Percentiles rank a stretch among this genome's conserved stretches.
These are phyloP conservation scores for Chaetomium strumarium DNA, from an alignment of 2,329 filamentous ascomycete genomes.

Conservation along the genomic window DNA sequence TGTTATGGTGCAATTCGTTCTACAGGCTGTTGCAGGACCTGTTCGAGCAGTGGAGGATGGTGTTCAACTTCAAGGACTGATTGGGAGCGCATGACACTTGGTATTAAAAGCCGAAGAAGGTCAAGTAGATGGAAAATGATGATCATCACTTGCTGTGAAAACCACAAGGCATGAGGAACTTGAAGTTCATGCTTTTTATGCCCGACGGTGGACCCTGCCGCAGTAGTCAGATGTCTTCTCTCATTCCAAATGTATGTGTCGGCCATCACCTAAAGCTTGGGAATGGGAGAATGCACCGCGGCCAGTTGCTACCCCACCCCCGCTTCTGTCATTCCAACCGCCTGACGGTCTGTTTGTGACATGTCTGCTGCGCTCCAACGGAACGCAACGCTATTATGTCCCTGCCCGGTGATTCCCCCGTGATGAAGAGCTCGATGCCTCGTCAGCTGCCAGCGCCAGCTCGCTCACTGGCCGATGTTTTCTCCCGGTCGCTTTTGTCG, in stretches of 20 bases:
- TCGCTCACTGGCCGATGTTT: slow-evolving; percentile 34
- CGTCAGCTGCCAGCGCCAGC: slow-evolving; percentile 9
- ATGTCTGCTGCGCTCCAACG: too few species aligned
- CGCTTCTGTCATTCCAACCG: not conserved
- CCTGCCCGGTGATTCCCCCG: not conserved
- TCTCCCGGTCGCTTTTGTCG: slow-evolving; percentile 38
- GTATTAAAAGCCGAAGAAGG: too few species aligned
- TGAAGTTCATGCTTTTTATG: too few species aligned
- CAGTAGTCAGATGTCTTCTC: too few species aligned
- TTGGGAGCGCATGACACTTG: too few species aligned
- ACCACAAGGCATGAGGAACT: too few species aligned
- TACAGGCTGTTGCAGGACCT: not conserved
- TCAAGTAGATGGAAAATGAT: too few species aligned
- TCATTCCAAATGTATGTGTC: too few species aligned
- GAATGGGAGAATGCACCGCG: too few species aligned
- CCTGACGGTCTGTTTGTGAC: not conserved
- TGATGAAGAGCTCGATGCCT: slow-evolving; percentile 9
- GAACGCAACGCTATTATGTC: not conserved
- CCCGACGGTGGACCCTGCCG: too few species aligned
- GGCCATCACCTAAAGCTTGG: too few species aligned
- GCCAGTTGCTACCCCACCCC: not conserved
- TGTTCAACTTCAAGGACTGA: not conserved
- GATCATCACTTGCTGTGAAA: too few species aligned
- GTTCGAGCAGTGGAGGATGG: not conserved
- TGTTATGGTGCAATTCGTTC: not conserved